These are phyloP conservation scores for Asclepias syriaca DNA, from an alignment of 257 asterid species.

Conservation along the genomic window DNA sequence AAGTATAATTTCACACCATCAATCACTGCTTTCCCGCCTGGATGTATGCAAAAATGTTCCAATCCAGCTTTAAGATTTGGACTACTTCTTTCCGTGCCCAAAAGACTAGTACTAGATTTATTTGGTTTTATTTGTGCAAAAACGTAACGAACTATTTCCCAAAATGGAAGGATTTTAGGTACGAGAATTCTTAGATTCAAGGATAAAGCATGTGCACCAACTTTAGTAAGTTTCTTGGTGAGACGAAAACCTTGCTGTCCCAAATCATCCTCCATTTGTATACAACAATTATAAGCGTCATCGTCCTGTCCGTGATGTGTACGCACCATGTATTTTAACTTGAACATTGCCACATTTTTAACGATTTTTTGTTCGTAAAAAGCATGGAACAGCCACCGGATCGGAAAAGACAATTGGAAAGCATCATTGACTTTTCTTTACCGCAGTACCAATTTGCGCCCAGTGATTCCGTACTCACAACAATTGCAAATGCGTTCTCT, in stretches of 20 bases:
- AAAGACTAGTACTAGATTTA: background rate
- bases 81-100: background rate
- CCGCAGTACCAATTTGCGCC: conserved; percentile 37
- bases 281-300: conserved; percentile 36
- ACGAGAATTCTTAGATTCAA: conserved; percentile 18
- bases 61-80: conserved; percentile 43
- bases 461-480: conserved; percentile 30
- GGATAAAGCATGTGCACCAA: conserved; percentile 18
- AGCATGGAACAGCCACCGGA: conserved; percentile 43
- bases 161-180: conserved; percentile 28
- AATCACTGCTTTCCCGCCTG: conserved; percentile 60
- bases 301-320: conserved; percentile 29
- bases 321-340: conserved; percentile 22
- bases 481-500: conserved; percentile 19
- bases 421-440: conserved; percentile 35
- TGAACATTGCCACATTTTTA: conserved; percentile 20
- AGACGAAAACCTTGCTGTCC: conserved; percentile 33
- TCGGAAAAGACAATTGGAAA: conserved; percentile 32
- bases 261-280: conserved; percentile 25
- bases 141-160: conserved; percentile 19
- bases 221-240: conserved; percentile 22
- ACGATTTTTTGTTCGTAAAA: conserved; percentile 20
- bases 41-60: conserved; percentile 57
- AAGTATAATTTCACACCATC: conserved; percentile 45
- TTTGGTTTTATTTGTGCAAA: background rate